A percentile compares a stretch with the other conserved stretches of the same genome.
Conservation (phyloP, 1,284 basidiomycete genomes). For the Amylostereum areolatum region DNA sequence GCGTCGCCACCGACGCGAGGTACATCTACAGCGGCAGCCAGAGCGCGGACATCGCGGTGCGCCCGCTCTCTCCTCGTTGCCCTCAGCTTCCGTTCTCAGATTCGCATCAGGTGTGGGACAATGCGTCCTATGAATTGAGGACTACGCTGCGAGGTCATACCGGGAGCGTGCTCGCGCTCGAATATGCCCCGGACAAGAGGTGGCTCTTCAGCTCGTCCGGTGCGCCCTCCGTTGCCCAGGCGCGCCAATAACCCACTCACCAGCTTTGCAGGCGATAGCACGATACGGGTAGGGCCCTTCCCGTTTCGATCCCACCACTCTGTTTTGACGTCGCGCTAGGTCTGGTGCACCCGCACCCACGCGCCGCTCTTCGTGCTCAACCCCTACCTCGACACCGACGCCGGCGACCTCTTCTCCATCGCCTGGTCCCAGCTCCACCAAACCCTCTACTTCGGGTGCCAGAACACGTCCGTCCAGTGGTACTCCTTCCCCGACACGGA, state of each 20-base stretch:
- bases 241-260: slow-evolving; percentile 2
- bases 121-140: slow-evolving; percentile 60
- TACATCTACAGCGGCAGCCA: slow-evolving; percentile 86
- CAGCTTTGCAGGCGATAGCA: slow-evolving; percentile 65
- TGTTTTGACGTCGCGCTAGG: slow-evolving; percentile 33
- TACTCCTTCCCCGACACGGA: slow-evolving; percentile 48
- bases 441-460: slow-evolving; percentile 84
- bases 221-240: slow-evolving; percentile 23
- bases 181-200: slow-evolving; percentile 66
- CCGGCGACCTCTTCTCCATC: slow-evolving; percentile 90
- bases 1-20: slow-evolving; percentile 64
- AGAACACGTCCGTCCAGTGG: slow-evolving; percentile 89
- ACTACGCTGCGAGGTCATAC: slow-evolving; percentile 81
- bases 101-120: slow-evolving; percentile 71
- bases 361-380: slow-evolving; percentile 72
- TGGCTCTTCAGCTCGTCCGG: slow-evolving; percentile 88
- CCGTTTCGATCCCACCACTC: background rate
- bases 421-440: slow-evolving; percentile 70
- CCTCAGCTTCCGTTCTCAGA: background rate
- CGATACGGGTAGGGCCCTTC: slow-evolving; percentile 58
- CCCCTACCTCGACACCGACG: slow-evolving; percentile 78
- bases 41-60: slow-evolving; percentile 67
- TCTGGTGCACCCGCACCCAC: slow-evolving; percentile 81
- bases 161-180: slow-evolving; percentile 79
- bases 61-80: slow-evolving; percentile 14